A percentile compares a stretch with the other conserved stretches of the same genome.
Conservation (phyloP, 1,284 basidiomycete species). For the Moesziomyces globuligerus region DNA sequence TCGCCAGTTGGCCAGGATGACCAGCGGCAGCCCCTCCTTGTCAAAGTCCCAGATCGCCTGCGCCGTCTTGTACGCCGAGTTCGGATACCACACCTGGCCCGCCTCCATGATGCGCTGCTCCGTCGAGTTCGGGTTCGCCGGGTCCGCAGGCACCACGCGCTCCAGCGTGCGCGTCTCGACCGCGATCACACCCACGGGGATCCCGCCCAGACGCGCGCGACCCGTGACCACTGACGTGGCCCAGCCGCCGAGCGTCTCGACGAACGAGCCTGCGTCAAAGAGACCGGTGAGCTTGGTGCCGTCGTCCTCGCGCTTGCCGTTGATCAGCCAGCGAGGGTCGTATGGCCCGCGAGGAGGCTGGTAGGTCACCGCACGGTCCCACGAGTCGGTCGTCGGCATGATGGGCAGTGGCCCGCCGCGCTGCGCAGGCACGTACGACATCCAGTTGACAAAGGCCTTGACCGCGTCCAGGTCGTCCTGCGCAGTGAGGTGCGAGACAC, state of each 20-base stretch:
- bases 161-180: constrained; percentile 98
- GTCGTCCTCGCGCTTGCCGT: constrained; percentile 87
- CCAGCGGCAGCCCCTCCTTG: constrained; percentile 92
- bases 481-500: constrained; percentile 95
- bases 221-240: constrained; percentile 74
- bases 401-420: constrained; percentile 49
- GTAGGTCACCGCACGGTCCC: constrained; percentile 94
- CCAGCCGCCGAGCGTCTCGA: constrained; percentile 78
- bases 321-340: constrained; percentile 97
- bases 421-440: constrained; percentile 81
- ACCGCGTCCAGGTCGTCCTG: constrained; percentile 79
- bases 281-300: constrained; percentile 75
- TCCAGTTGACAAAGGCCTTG: constrained; percentile 77
- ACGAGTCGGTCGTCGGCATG: constrained; percentile 69
- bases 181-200: constrained; percentile 96
- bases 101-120: constrained; percentile 99
- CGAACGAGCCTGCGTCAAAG: constrained; percentile 96
- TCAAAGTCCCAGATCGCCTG: constrained; percentile 99
- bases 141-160: constrained; percentile 95
- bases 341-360: constrained; percentile 92
- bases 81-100: constrained; percentile 99
- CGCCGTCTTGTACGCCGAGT: constrained; percentile 99
- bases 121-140: constrained; percentile 96
- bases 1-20: constrained; percentile 99
- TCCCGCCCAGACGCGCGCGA: constrained; percentile 93